Evolutionary conservation across 352 stramenopile species (phyloP).

Genomic region (Vaucheria bursata): DNA sequence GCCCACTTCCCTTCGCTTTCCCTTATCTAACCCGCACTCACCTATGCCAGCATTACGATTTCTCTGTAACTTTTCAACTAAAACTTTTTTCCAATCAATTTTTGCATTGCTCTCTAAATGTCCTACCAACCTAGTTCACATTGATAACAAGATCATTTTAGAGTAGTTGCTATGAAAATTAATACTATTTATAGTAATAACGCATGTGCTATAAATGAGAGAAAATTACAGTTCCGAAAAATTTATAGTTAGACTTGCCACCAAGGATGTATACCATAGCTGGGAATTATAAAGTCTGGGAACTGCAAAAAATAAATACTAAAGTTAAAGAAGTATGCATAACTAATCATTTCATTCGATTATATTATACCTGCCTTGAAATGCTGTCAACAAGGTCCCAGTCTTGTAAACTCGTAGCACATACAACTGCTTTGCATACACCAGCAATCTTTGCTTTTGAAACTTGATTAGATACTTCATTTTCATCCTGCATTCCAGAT

Average conservation of each 20-base stretch:
- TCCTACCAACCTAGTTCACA: no score
- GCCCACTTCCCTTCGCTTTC: background rate
- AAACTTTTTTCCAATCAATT: conserved; percentile 9
- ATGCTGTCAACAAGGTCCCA: conserved; percentile 14
- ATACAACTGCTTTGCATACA: background rate
- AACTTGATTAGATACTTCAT: no score
- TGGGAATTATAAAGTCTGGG: conserved; percentile 23
- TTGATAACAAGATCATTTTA: no score
- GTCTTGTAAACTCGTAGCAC: conserved; percentile 8
- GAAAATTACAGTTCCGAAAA: no score
- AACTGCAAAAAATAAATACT: conserved; percentile 5
- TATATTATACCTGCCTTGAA: background rate
- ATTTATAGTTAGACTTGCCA: conserved; percentile 11
- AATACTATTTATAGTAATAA: no score
- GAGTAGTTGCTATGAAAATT: no score
- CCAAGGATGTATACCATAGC: conserved; percentile 39
- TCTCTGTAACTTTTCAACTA: background rate
- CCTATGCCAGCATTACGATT: conserved; percentile 18
- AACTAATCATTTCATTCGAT: background rate
- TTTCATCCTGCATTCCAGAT: background rate
- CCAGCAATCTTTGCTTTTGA: background rate
- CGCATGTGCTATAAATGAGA: no score
- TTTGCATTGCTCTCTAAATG: no score
- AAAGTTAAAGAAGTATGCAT: background rate
- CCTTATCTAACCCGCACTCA: conserved; percentile 34